These are phyloP conservation scores for Tieghemiomyces parasiticus DNA, from an alignment of 192 early-diverging fungal species.

Conservation along the genomic window DNA sequence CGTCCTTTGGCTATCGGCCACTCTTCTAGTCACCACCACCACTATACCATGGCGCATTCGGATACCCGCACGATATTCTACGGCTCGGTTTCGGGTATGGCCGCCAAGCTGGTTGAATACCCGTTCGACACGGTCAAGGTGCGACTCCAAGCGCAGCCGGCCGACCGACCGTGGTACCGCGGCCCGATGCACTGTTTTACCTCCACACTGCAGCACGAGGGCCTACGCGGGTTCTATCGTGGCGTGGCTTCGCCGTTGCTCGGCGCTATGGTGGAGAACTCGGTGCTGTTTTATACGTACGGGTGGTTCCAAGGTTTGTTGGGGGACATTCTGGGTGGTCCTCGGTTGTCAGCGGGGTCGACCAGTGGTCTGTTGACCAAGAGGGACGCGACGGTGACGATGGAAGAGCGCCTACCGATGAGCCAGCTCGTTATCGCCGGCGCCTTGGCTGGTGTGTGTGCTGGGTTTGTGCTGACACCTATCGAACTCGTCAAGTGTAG, in stretches of 20 bases:
- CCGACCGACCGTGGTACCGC: conserved; percentile 40
- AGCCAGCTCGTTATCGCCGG: conserved; percentile 67
- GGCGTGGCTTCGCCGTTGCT: conserved; percentile 82
- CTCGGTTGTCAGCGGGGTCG: neutral
- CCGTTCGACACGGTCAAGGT: conserved; percentile 95
- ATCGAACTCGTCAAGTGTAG: conserved; percentile 95
- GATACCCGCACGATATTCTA: conserved; percentile 1
- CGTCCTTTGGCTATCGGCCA: too few species aligned
- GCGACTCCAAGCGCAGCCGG: conserved; percentile 74
- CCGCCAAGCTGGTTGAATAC: conserved; percentile 88
- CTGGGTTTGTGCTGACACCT: conserved; percentile 82
- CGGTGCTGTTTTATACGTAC: conserved; percentile 77
- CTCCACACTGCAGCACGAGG: conserved; percentile 61
- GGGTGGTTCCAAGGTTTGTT: conserved; percentile 66
- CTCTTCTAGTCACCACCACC: too few species aligned
- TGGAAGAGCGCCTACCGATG: conserved; percentile 32
- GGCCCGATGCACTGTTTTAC: conserved; percentile 72
- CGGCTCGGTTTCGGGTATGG: conserved; percentile 59
- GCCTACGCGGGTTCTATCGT: conserved; percentile 74
- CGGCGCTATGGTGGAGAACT: conserved; percentile 92
- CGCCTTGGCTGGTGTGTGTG: conserved; percentile 66
- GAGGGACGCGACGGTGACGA: conserved; percentile 13
- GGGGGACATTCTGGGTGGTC: conserved; percentile 19
- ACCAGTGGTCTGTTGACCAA: neutral
- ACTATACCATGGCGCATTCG: too few species aligned